Evolutionary conservation across 352 stramenopile species (phyloP).

Genomic region (Phytopythium mirpurense): DNA sequence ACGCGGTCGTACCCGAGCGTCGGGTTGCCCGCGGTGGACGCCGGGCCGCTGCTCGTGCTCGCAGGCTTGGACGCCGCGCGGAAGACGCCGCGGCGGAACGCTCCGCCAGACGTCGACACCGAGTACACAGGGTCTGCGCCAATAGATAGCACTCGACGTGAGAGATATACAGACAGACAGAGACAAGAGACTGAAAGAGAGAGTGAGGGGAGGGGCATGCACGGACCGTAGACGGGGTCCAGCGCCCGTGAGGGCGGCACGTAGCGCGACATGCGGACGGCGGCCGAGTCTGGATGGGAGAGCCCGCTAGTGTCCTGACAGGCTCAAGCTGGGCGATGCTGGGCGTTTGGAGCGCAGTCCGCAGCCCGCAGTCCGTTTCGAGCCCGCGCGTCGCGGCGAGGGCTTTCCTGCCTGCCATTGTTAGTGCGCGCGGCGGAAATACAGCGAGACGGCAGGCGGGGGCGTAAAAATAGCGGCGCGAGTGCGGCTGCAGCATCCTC

Average conservation of each 20-base stretch:
- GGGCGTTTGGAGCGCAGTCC: background rate
- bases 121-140: slow-evolving; percentile 70
- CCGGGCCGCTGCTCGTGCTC: slow-evolving; percentile 19
- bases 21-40: slow-evolving; percentile 11
- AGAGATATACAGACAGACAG: background rate
- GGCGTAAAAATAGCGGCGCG: background rate
- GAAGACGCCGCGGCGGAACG: slow-evolving; percentile 60
- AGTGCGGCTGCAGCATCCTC: background rate
- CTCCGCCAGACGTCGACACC: slow-evolving; percentile 56
- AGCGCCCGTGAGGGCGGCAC: slow-evolving; percentile 54
- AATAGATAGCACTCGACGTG: background rate
- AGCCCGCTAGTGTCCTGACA: no score
- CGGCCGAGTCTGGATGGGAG: no score
- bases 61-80: slow-evolving; percentile 25
- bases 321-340: background rate
- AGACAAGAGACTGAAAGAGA: no score
- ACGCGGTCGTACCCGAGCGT: slow-evolving; percentile 39
- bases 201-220: no score
- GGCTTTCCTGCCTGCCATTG: no score
- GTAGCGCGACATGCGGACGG: slow-evolving; percentile 37
- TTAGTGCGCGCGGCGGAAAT: background rate
- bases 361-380: background rate
- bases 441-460: background rate
- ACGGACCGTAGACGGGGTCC: slow-evolving; percentile 73
- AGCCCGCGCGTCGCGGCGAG: background rate